Conservation (phyloP, 2,329 filamentous ascomycete species). For the Plectosphaerella sp. region DNA sequence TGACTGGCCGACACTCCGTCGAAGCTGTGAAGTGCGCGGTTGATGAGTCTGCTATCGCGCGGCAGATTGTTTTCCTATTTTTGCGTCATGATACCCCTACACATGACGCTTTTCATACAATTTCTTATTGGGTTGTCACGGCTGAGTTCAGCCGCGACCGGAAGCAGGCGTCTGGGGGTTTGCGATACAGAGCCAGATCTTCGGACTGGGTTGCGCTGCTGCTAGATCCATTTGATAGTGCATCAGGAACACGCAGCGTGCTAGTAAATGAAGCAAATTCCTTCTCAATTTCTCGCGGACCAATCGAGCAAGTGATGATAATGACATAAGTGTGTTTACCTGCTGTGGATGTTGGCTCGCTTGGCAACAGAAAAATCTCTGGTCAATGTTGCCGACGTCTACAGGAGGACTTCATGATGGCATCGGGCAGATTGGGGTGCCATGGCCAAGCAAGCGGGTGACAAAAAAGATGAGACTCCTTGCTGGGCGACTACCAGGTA, state of each 20-base stretch:
- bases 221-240: not conserved
- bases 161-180: not conserved
- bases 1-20: conserved; percentile 24
- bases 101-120: conserved; percentile 1
- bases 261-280: not conserved
- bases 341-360: not conserved
- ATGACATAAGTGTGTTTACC: too few species aligned
- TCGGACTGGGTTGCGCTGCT: not conserved
- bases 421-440: too few species aligned
- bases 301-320: not conserved
- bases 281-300: not conserved
- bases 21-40: conserved; percentile 4
- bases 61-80: not conserved
- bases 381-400: too few species aligned
- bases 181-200: not conserved
- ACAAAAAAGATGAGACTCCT: too few species aligned
- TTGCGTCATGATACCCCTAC: not conserved
- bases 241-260: not conserved
- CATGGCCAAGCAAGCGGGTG: too few species aligned
- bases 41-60: not conserved
- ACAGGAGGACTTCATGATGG: too few species aligned
- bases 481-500: too few species aligned
- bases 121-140: not conserved
- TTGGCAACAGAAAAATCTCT: too few species aligned
- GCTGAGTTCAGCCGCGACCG: not conserved